Base-by-base conservation (phyloP, 257 asterid genomes). In the Echium plantagineum region DNA sequence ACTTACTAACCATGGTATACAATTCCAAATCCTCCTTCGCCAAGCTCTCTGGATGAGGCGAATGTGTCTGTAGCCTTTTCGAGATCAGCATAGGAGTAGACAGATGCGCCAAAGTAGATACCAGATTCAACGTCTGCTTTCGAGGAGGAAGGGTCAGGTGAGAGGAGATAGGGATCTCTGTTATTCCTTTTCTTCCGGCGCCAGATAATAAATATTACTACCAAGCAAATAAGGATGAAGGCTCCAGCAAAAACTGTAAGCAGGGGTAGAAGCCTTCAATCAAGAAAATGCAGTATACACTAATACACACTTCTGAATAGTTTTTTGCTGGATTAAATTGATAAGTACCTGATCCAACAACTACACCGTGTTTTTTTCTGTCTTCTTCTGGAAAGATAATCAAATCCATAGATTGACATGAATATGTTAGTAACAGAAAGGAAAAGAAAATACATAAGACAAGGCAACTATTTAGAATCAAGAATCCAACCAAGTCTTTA, bases 1-100 rank as follows among this genome's bases (percentile, higher is more conserved):
- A 3, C 47, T 28, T n/a, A 51, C 66, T 66, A 52, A 66, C 71
- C 71, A 66, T 66, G 55, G 56, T 66, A 66, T 22, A 66, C 71
- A 35, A 55, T 60, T 46, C 71, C 71, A 53, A 30, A 66, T 17
- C 66, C 71, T 17, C 71, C 71, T 59, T 66, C 65, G 49, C 71
- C 71, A 21, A 66, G 66, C 21, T 66, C 30, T 59, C 65, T 35
- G 55, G 71, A 35, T 9, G 71, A 52, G 24, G 31, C 57, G 48
- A 66, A 66, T 38, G 35, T 52, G 20, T 66, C 26, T 47, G 71
- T 66, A 42, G 71, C 71, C 57, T 66, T 62, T 24, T 60, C 60
- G 35, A 66, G 71, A 55, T 66, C 71, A 46, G 31, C 31, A 13
- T 59, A 60, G 71, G 71, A 20, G 66, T 59, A 66, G 62, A 66